phyloP scores from a whole-genome alignment of 2,329 filamentous ascomycete species.

The Fusarium transvaalense region DNA sequence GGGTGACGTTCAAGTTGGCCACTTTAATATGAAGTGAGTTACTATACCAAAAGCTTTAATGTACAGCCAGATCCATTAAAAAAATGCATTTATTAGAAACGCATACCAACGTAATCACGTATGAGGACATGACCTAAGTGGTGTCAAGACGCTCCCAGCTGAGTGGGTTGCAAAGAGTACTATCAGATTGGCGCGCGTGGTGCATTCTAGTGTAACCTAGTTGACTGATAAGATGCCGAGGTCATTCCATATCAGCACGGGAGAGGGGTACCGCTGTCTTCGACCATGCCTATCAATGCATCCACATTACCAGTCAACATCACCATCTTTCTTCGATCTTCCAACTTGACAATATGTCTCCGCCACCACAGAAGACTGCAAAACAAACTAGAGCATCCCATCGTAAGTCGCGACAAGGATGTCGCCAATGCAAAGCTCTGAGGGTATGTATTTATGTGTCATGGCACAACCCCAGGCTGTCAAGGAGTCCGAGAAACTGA shows the following conservation, averaged over 20 bases:
- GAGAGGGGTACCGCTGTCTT: constrained; percentile 1
- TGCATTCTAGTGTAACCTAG: not conserved
- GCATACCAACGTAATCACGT: not conserved
- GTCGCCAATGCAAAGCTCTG: constrained; percentile 2
- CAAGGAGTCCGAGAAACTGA: not conserved
- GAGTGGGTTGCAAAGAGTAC: not conserved
- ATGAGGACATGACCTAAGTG: not conserved
- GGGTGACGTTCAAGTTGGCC: not conserved
- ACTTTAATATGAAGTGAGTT: not conserved
- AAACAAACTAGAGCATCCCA: constrained; percentile 4
- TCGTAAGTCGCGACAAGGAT: constrained; percentile 6
- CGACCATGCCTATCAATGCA: not conserved
- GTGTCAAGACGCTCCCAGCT: too few relatives aligned
- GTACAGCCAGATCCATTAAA: not conserved
- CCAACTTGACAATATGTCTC: constrained; percentile 3
- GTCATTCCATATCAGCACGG: not conserved
- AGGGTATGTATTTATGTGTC: not conserved
- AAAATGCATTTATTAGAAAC: not conserved
- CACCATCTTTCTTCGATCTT: not conserved
- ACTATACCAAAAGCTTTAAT: not conserved
- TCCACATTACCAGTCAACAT: not conserved
- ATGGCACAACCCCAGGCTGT: not conserved
- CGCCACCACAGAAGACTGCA: not conserved
- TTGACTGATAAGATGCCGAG: constrained; percentile 2
- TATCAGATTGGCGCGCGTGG: not conserved